Evolutionary conservation across 2,329 filamentous ascomycete species (phyloP).

Genomic region (Colletotrichum eleusines): DNA sequence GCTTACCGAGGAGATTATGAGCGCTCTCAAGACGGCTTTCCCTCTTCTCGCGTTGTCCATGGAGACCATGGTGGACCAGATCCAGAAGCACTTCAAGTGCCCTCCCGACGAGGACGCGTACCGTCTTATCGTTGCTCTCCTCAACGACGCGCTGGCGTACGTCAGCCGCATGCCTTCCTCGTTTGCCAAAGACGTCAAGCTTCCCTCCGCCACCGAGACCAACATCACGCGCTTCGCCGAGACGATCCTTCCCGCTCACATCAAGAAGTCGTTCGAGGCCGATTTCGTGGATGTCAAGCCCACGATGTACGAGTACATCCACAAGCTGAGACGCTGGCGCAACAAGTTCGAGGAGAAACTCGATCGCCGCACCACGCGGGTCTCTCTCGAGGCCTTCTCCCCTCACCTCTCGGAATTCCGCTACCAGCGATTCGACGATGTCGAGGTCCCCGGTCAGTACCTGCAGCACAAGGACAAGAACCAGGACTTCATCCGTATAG

Average conservation of each 20-base stretch:
- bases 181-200: constrained; percentile 90
- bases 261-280: constrained; percentile 95
- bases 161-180: constrained; percentile 88
- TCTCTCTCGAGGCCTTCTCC: constrained; percentile 86
- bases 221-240: constrained; percentile 98
- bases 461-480: constrained; percentile 98
- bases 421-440: constrained; percentile 98
- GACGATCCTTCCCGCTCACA: constrained; percentile 93
- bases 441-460: constrained; percentile 98
- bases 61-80: constrained; percentile 99
- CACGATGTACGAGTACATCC: constrained; percentile 98
- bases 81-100: constrained; percentile 99
- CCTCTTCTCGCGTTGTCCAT: constrained; percentile 95
- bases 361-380: constrained; percentile 80
- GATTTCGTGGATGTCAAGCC: constrained; percentile 97
- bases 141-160: constrained; percentile 95
- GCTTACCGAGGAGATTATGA: constrained; percentile 94
- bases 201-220: constrained; percentile 89
- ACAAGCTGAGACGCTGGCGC: constrained; percentile 94
- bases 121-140: constrained; percentile 92
- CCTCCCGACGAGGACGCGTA: constrained; percentile 98
- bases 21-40: constrained; percentile 95
- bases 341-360: constrained; percentile 99
- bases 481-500: constrained; percentile 96
- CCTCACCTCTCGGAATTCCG: constrained; percentile 95